phyloP scores from a whole-genome alignment of 2,329 filamentous ascomycete genomes.

The Colletotrichum costaricense region DNA sequence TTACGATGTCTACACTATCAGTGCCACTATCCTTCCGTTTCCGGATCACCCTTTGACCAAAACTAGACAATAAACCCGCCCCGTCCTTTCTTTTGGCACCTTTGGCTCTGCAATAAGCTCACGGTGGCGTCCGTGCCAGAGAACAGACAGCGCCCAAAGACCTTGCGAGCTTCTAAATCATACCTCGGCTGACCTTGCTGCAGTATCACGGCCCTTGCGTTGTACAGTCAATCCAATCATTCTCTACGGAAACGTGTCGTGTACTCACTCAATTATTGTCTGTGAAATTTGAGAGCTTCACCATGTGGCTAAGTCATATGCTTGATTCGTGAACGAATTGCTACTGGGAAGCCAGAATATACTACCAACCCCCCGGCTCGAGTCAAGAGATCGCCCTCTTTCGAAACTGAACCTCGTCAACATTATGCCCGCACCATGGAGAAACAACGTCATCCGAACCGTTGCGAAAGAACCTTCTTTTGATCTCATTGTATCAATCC shows the following conservation, averaged over 20 bases:
- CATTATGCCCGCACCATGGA: neutral
- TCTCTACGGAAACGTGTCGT: neutral
- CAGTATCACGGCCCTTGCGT: neutral
- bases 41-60: neutral
- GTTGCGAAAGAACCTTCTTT: slow-evolving; percentile 9
- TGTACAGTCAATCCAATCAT: slow-evolving; percentile 5
- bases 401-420: slow-evolving; percentile 16
- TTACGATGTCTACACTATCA: neutral
- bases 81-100: neutral
- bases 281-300: too few relatives aligned
- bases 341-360: neutral
- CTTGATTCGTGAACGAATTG: neutral
- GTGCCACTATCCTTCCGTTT: slow-evolving; percentile 1
- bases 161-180: neutral
- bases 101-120: slow-evolving; percentile 15
- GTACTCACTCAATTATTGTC: too few relatives aligned
- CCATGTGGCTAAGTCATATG: neutral
- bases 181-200: neutral
- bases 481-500: neutral
- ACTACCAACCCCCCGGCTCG: neutral
- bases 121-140: slow-evolving; percentile 8
- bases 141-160: neutral
- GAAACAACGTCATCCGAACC: slow-evolving; percentile 32
- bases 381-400: slow-evolving; percentile 14
- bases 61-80: neutral